Base-by-base conservation (phyloP, 345 rosid genomes). In the Hypericum androsaemum region DNA sequence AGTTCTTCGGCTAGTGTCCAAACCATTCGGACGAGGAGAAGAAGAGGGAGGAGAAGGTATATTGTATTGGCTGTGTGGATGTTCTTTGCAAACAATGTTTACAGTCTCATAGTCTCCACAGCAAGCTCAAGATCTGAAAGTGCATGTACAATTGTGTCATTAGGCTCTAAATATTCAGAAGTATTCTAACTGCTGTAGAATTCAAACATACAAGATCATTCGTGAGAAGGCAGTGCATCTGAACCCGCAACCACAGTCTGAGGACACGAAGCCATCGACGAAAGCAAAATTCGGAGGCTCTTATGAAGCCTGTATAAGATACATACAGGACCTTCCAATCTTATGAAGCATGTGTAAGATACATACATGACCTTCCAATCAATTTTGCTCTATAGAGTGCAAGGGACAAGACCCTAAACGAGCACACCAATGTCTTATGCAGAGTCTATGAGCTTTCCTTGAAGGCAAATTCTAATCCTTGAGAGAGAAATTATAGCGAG, bases 201-300 rank as follows among this genome's bases (percentile, higher is more conserved):
- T 89, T 66, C 97, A 89, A 94, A 81, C 95, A 41, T 89, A 89
- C 50, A 86, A 83, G 75, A 80, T 86, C 68, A 89, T 86, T 63
- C 94, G 95, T 12, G 95, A 83, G 58, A 86, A 81, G 59, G 89
- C 95, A 5, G 81, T 89, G 41, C 97, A 86, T 67, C 69, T 89
- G 74, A 83, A 72, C 59, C 80, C 95, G 2, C 58, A 94, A 61
- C 97, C 95, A 32, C 86, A 83, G 63, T 59, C 72, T 5, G 83
- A 81, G 68, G 95, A 89, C 44, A 61, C 86, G 49, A 86, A 79
- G 52, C 89, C 95, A 43, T 86, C 97, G 8, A 78, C 89, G 2
- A 83, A 89, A 65, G 72, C 81, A 7, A 86, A 83, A 62, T 61
- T 57, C 5, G 71, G 71, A 44, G 86, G 76, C 51, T 58, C 95